These are phyloP conservation scores for Monosporascus sp. DNA, from an alignment of 2,329 filamentous ascomycete genomes.

Conservation along the genomic window DNA sequence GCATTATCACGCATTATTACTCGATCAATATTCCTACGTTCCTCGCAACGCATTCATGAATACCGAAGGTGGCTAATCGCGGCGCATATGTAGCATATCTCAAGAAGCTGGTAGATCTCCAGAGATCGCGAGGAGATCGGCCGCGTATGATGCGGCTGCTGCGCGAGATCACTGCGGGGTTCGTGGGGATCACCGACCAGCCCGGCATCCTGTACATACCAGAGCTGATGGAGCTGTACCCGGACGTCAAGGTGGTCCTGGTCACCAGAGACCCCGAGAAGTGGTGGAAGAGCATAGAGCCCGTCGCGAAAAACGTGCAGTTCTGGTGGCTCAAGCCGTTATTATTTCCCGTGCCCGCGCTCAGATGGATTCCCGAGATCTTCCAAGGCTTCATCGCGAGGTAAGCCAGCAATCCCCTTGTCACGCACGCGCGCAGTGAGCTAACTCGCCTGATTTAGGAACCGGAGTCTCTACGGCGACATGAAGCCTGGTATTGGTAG, in stretches of 20 bases:
- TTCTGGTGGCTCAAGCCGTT: constrained; percentile 8
- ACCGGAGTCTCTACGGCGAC: constrained; percentile 1
- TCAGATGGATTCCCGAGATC: constrained; percentile 3
- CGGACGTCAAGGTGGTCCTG: constrained; percentile 41
- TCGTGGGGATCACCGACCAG: constrained; percentile 39
- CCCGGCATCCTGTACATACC: constrained; percentile 36
- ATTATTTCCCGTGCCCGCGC: constrained; percentile 3
- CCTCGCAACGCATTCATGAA: neutral
- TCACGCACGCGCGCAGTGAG: neutral
- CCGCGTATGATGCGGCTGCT: constrained; percentile 25
- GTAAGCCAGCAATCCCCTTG: neutral
- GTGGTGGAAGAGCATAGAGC: constrained; percentile 28
- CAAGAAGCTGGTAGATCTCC: neutral
- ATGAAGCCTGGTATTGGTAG: constrained; percentile 3
- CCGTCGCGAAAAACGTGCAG: constrained; percentile 10
- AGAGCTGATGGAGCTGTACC: constrained; percentile 42
- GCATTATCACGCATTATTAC: too few species aligned
- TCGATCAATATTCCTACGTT: neutral
- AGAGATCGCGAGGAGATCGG: constrained; percentile 14
- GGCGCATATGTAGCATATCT: neutral
- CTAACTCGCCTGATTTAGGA: neutral
- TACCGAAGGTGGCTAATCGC: neutral
- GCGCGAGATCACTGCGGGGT: constrained; percentile 33
- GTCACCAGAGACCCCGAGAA: constrained; percentile 29
- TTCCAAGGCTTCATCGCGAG: constrained; percentile 2